phyloP scores from a whole-genome alignment of 495 filamentous ascomycete genomes.

The Podospora didyma region DNA sequence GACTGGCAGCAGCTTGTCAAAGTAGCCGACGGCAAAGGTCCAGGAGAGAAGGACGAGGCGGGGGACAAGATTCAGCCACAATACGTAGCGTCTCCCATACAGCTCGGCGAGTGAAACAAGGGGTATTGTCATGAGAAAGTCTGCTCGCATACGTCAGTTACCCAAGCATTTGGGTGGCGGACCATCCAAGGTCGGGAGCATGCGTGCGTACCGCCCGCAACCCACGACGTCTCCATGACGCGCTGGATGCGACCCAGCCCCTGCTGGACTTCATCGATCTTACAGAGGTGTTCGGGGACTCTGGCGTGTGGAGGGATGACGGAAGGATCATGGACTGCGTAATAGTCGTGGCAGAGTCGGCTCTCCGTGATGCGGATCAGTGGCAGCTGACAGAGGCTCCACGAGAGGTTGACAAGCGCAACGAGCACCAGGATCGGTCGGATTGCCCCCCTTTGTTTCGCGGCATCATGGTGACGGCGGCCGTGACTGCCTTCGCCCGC shows the following conservation, averaged over 20 bases:
- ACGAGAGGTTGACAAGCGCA: constrained; percentile 40
- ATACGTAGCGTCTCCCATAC: constrained; percentile 31
- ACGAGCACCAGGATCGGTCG: constrained; percentile 33
- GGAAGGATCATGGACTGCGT: constrained; percentile 31
- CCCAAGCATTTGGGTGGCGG: too few species aligned
- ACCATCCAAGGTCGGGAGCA: too few species aligned
- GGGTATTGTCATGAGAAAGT: constrained; percentile 44
- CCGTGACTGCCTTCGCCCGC: background rate
- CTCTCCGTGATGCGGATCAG: constrained; percentile 45
- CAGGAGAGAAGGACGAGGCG: constrained; percentile 37
- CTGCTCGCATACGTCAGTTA: constrained; percentile 12
- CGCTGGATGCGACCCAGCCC: constrained; percentile 43
- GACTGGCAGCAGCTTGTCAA: constrained; percentile 33
- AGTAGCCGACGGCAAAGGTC: constrained; percentile 37
- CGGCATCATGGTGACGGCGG: background rate
- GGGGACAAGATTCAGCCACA: constrained; percentile 38
- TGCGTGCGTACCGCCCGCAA: constrained; percentile 39
- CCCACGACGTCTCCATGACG: constrained; percentile 39
- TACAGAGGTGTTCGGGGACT: constrained; percentile 44
- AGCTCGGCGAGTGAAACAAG: constrained; percentile 36
- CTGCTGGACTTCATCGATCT: constrained; percentile 41
- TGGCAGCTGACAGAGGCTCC: constrained; percentile 43
- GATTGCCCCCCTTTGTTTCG: constrained; percentile 11
- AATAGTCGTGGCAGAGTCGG: constrained; percentile 44
- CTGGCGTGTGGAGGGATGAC: constrained; percentile 28